Evolutionary conservation across 1,139 yeast species (phyloP).

Genomic region (Candida glucosophila): DNA sequence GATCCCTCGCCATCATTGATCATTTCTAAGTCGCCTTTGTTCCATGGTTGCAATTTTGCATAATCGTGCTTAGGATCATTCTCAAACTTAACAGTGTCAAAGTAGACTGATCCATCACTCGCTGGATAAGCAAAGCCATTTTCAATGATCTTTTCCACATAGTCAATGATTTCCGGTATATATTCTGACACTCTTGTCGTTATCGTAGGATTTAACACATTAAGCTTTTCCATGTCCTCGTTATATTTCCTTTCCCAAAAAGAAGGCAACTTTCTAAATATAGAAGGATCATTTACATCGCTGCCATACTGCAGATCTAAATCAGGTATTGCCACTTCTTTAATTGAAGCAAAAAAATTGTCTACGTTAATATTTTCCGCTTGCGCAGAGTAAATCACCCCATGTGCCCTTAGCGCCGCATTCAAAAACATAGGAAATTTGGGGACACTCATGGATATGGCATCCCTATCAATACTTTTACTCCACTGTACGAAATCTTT

Average conservation of each 20-base stretch:
- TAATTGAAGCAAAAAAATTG: constrained; percentile 42
- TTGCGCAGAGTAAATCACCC: constrained; percentile 22
- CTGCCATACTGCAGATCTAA: constrained; percentile 70
- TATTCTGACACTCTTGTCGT: constrained; percentile 97
- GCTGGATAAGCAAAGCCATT: constrained; percentile 85
- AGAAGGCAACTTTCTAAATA: constrained; percentile 76
- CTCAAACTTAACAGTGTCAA: constrained; percentile 81
- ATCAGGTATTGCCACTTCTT: constrained; percentile 66
- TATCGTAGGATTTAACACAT: constrained; percentile 75
- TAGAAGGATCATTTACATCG: constrained; percentile 72
- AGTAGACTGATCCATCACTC: constrained; percentile 86
- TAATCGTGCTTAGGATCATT: constrained; percentile 63
- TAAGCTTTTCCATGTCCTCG: constrained; percentile 75
- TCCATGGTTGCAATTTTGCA: constrained; percentile 98
- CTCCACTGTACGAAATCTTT: constrained; percentile 47
- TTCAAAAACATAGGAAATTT: constrained; percentile 79
- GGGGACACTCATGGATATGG: constrained; percentile 50
- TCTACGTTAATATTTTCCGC: constrained; percentile 11
- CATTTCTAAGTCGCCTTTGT: constrained; percentile 77
- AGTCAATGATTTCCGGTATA: constrained; percentile 81
- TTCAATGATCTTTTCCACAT: constrained; percentile 62
- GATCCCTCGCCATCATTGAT: constrained; percentile 97
- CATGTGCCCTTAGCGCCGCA: constrained; percentile 51
- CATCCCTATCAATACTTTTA: constrained; percentile 36
- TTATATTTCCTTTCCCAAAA: constrained; percentile 85